Evolutionary conservation across 352 stramenopile species (phyloP).

Genomic region (Pythium periplocum): DNA sequence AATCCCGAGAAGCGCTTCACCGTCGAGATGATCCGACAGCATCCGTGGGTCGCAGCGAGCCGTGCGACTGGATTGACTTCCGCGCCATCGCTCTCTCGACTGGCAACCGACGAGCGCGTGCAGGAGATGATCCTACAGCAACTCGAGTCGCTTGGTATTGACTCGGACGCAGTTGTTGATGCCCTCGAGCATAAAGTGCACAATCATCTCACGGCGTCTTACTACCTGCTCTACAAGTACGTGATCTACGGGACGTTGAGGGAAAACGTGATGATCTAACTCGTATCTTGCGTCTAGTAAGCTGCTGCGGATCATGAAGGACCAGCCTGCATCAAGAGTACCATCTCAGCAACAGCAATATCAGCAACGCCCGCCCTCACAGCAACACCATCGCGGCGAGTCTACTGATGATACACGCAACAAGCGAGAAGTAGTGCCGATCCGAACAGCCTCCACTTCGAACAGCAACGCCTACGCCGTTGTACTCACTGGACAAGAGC

Average conservation of each 20-base stretch:
- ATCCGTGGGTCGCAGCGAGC: constrained; percentile 59
- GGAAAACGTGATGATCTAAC: not conserved
- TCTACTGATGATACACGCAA: too few relatives aligned
- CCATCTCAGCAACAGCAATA: too few relatives aligned
- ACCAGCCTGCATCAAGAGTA: constrained; percentile 2
- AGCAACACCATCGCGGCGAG: too few relatives aligned
- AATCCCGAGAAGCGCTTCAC: constrained; percentile 75
- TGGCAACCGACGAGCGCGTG: constrained; percentile 19
- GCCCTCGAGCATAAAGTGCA: constrained; percentile 44
- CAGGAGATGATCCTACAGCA: constrained; percentile 46
- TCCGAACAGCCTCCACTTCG: too few relatives aligned
- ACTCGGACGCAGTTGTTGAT: constrained; percentile 28
- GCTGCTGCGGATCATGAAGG: constrained; percentile 34
- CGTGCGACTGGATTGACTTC: constrained; percentile 1
- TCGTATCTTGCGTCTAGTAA: constrained; percentile 16
- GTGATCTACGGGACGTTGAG: not conserved
- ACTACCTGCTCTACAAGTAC: constrained; percentile 65
- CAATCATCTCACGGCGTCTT: constrained; percentile 70
- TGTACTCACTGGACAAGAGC: too few relatives aligned
- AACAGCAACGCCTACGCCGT: too few relatives aligned
- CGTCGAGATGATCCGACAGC: constrained; percentile 70
- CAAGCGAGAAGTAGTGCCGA: too few relatives aligned
- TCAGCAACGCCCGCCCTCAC: too few relatives aligned
- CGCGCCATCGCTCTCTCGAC: constrained; percentile 14
- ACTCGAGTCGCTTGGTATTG: constrained; percentile 43